These are phyloP conservation scores for Clavaria fumosa DNA, from an alignment of 768 basidiomycete genomes.

Conservation along the genomic window DNA sequence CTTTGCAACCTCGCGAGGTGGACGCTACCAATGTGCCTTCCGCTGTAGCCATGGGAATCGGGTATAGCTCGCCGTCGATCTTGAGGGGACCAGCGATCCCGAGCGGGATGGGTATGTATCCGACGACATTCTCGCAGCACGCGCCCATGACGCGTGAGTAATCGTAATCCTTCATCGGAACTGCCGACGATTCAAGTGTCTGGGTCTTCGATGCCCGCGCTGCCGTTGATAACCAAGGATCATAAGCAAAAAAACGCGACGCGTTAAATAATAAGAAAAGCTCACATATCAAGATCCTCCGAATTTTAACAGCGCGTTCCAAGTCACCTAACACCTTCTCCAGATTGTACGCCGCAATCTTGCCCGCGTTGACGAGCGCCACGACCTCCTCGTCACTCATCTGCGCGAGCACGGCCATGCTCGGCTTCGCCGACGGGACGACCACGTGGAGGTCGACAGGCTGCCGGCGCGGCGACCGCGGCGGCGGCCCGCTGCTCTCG, in stretches of 20 bases:
- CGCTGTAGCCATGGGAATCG: constrained; percentile 99
- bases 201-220: constrained; percentile 76
- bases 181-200: constrained; percentile 67
- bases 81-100: constrained; percentile 93
- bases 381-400: constrained; percentile 91
- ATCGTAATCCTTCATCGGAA: constrained; percentile 80
- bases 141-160: constrained; percentile 90
- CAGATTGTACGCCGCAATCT: constrained; percentile 87
- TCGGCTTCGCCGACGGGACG: constrained; percentile 53
- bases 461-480: constrained; percentile 47
- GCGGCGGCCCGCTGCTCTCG: no score
- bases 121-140: constrained; percentile 98
- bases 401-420: constrained; percentile 37
- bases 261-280: constrained; percentile 11
- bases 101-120: constrained; percentile 90
- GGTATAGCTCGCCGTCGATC: constrained; percentile 71
- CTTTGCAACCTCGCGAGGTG: constrained; percentile 94
- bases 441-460: constrained; percentile 72
- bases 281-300: constrained; percentile 84
- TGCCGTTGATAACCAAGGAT: constrained; percentile 16
- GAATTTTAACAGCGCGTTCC: constrained; percentile 77
- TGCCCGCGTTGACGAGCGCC: constrained; percentile 73
- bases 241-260: neutral
- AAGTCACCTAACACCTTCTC: constrained; percentile 78
- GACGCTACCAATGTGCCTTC: constrained; percentile 98